Evolutionary conservation across 305 asterid genomes (phyloP).

Genomic region (Solanum hybrid): DNA sequence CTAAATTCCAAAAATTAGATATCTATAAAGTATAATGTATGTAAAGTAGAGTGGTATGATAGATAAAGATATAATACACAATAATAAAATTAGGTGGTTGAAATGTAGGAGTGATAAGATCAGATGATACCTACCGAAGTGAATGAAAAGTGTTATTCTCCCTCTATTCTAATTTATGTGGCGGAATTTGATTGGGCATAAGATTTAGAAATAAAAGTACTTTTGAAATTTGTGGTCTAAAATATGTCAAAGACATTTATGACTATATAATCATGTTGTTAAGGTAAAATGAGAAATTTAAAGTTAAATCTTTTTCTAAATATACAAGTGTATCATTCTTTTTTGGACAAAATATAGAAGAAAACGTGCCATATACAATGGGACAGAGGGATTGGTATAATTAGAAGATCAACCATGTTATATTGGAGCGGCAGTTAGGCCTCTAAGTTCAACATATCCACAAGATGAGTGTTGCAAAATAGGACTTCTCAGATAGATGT

Average conservation of each 20-base stretch:
- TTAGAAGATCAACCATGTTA: not conserved
- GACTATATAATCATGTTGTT: not conserved
- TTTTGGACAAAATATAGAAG: not conserved
- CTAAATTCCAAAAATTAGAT: not conserved
- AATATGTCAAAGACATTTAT: not conserved
- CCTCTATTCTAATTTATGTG: not conserved
- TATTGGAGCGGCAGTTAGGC: not conserved
- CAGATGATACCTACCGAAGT: not conserved
- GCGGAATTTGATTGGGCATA: not conserved
- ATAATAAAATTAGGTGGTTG: not conserved
- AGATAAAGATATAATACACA: not conserved
- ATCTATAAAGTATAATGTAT: not conserved
- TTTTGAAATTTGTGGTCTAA: not conserved
- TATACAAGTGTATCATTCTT: not conserved
- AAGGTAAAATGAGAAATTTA: not conserved
- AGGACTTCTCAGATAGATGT: not conserved
- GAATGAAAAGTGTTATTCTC: not conserved
- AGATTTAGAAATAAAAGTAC: not conserved
- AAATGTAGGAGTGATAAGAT: not conserved
- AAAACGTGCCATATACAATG: not conserved
- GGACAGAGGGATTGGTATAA: not conserved
- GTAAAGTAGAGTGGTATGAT: not conserved
- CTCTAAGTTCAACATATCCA: not conserved
- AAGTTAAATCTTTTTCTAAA: not conserved
- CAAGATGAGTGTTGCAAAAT: not conserved